Percentiles rank a stretch among this genome's conserved stretches.
Conservation (phyloP, 345 rosid genomes). For the Cardamine chenopodiifolia region DNA sequence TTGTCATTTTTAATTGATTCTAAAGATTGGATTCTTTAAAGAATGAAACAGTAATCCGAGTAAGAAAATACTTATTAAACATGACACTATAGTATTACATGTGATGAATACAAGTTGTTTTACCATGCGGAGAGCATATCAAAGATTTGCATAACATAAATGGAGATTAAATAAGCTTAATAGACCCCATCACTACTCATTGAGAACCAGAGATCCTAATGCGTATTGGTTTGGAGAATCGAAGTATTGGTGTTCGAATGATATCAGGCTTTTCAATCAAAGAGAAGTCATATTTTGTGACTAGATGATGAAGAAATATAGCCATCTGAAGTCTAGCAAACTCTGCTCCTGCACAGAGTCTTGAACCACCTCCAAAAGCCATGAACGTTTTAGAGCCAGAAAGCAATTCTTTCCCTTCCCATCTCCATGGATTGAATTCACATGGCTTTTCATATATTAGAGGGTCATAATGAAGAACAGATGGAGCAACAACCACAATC, state of each 20-base stretch:
- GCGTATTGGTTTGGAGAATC: neutral
- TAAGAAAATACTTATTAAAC: too few relatives aligned
- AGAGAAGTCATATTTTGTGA: conserved; percentile 26
- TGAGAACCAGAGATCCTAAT: neutral
- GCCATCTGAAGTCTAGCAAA: conserved; percentile 18
- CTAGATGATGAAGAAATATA: conserved; percentile 41
- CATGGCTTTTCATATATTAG: too few relatives aligned
- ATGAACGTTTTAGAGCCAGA: conserved; percentile 48
- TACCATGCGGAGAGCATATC: too few relatives aligned
- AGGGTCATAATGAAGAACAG: too few relatives aligned
- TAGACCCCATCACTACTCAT: neutral
- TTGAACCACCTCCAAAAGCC: conserved; percentile 9
- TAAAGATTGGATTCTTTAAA: neutral
- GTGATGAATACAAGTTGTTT: too few relatives aligned
- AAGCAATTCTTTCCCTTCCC: conserved; percentile 40
- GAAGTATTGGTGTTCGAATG: neutral
- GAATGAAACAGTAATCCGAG: too few relatives aligned
- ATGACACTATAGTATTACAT: too few relatives aligned
- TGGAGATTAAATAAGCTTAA: neutral
- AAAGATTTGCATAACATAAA: too few relatives aligned
- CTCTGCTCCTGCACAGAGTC: neutral
- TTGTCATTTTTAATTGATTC: neutral
- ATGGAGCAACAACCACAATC: too few relatives aligned
- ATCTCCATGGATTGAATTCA: too few relatives aligned
- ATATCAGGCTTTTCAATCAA: conserved; percentile 31